Conservation (phyloP, 148 eudicot genomes). For the Fagopyrum tataricum region DNA sequence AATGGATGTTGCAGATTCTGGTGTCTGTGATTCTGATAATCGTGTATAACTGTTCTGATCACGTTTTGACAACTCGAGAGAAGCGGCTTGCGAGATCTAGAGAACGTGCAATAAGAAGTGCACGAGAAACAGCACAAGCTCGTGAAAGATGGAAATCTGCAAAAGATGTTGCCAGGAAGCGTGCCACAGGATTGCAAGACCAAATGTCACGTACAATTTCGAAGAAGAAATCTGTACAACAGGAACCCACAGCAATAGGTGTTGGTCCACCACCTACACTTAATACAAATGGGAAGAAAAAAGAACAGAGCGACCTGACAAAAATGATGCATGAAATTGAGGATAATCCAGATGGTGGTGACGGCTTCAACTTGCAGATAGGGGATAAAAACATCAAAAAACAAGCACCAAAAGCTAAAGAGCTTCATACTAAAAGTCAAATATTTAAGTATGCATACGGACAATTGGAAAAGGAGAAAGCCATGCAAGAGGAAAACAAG, state of each 20-base stretch:
- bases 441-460: constrained; percentile 86
- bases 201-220: constrained; percentile 74
- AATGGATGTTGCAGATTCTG: constrained; percentile 37
- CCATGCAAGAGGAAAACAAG: constrained; percentile 55
- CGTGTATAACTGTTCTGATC: constrained; percentile 79
- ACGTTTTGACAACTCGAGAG: constrained; percentile 65
- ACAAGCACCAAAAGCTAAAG: constrained; percentile 40
- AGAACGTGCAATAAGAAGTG: constrained; percentile 71
- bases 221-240: constrained; percentile 30
- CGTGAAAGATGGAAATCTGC: constrained; percentile 70
- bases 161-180: constrained; percentile 53
- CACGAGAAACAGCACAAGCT: constrained; percentile 84
- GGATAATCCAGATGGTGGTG: constrained; percentile 41
- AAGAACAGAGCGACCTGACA: constrained; percentile 42
- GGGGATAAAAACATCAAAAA: constrained; percentile 58
- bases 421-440: constrained; percentile 68
- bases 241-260: constrained; percentile 19
- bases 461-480: constrained; percentile 82
- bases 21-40: constrained; percentile 54
- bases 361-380: constrained; percentile 54
- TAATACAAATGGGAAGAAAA: constrained; percentile 39
- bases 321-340: constrained; percentile 62
- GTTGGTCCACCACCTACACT: constrained; percentile 9
- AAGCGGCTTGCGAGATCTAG: constrained; percentile 66
- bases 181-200: constrained; percentile 44